Base-by-base conservation (phyloP, 768 basidiomycete genomes). In the Lactifluus volemus region DNA sequence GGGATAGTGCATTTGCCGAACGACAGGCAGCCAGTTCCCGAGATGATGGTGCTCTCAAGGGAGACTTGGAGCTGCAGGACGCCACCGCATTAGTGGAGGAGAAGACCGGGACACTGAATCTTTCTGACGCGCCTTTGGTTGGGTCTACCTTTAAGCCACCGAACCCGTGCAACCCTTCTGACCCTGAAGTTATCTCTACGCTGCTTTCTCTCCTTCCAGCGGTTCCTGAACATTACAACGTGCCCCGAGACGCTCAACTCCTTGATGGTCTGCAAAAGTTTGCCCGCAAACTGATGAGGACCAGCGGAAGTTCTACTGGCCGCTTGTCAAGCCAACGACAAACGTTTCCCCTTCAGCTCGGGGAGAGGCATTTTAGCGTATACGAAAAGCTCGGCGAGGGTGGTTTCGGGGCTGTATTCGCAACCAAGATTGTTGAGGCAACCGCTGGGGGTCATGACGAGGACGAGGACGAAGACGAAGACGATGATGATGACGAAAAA, bases 351-450 rank as follows among this genome's bases (percentile, higher is more conserved):
- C 70, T 98, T 45, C 75, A 73, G 17, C 75, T 98, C n/a, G 78
- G 78, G 49, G 85, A 79, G 3, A 81, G 80, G 60, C 76, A 76
- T 55, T 92, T 89, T 68, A 81, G 80, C 55, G 83, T 98, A 4
- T 75, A 79, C 3, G 88, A 88, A 63, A 99, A 98, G 72, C 79
- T 99, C 25, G 97, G 97, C 17, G 97, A 99, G 74, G 97, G 97
- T 5, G 92, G 95, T 0, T 99, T 96, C 67, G 97, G 96, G 2
- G 82, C 88, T 3, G 97, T 99, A n/a, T 99, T 96, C 77, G 82
- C 87, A 63, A 91, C 89, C 4, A 79, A 81, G 58, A 80, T 85
- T 69, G 55, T 77, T 68, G 59, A 55, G 30, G 67, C 66, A 19
- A 73, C 80, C 11, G 78, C 82, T 7, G 73, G 75, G 32, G 74